These are phyloP conservation scores for Arthrinium puccinioides DNA, from an alignment of 2,329 filamentous ascomycete species.

Conservation along the genomic window DNA sequence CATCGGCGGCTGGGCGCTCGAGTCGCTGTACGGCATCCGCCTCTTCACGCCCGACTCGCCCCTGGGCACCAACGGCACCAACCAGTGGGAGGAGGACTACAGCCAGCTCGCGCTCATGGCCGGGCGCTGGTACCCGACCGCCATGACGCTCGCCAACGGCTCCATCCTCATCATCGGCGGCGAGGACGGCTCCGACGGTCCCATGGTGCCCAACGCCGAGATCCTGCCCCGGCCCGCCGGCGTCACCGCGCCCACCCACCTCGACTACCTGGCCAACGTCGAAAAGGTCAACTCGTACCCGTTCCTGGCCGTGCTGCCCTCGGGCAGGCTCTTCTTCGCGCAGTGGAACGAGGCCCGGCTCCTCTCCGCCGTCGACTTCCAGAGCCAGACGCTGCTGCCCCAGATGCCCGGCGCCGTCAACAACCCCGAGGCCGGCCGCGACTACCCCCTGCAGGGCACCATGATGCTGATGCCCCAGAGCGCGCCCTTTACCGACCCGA, in stretches of 20 bases:
- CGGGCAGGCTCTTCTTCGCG: conserved; percentile 46
- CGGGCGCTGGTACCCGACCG: conserved; percentile 48
- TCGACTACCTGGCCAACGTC: conserved; percentile 46
- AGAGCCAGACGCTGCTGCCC: conserved; percentile 40
- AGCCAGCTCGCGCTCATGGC: conserved; percentile 36
- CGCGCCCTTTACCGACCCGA: conserved; percentile 40
- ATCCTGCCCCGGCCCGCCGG: conserved; percentile 38
- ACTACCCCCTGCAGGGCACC: conserved; percentile 50
- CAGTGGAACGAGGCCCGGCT: conserved; percentile 54
- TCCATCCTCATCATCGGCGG: conserved; percentile 48
- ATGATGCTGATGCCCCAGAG: conserved; percentile 46
- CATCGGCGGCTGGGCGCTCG: conserved; percentile 48
- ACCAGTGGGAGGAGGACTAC: conserved; percentile 49
- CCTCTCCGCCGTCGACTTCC: conserved; percentile 42
- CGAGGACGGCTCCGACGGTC: conserved; percentile 43
- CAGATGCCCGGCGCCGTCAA: conserved; percentile 49
- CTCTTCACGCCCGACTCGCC: conserved; percentile 49
- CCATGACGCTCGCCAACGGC: conserved; percentile 48
- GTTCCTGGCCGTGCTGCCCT: conserved; percentile 44
- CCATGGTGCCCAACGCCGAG: conserved; percentile 43
- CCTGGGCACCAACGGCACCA: conserved; percentile 37
- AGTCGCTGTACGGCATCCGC: conserved; percentile 46
- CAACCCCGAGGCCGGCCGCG: conserved; percentile 42
- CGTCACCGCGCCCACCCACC: conserved; percentile 30
- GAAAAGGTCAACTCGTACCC: conserved; percentile 55